Evolutionary conservation across 2,329 filamentous ascomycete genomes (phyloP).

Genomic region (Pseudocercospora crystallina): DNA sequence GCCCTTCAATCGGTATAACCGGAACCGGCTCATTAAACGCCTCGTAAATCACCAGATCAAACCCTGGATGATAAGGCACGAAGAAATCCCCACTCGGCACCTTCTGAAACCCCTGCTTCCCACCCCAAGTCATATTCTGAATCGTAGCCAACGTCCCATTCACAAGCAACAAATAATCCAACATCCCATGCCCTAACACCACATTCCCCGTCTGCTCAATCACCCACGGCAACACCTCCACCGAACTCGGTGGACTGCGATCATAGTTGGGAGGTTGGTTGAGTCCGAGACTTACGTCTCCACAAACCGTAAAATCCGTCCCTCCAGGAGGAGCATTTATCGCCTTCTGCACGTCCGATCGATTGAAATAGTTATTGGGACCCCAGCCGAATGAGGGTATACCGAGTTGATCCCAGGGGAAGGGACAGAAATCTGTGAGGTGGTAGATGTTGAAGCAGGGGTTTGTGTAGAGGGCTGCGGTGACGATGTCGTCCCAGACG

Average conservation of each 20-base stretch:
- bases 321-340: conserved; percentile 36
- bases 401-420: conserved; percentile 23
- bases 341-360: conserved; percentile 34
- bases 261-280: not conserved
- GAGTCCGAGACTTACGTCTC: conserved; percentile 19
- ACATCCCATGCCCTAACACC: conserved; percentile 28
- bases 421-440: conserved; percentile 30
- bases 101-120: conserved; percentile 28
- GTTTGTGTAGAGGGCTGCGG: conserved; percentile 32
- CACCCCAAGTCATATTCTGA: conserved; percentile 35
- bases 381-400: conserved; percentile 5
- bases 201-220: conserved; percentile 35
- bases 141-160: conserved; percentile 30
- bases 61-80: conserved; percentile 25
- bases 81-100: conserved; percentile 23
- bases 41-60: not conserved
- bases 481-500: conserved; percentile 32
- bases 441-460: conserved; percentile 36
- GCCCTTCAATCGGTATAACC: not conserved
- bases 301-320: conserved; percentile 29
- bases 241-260: conserved; percentile 1
- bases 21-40: not conserved
- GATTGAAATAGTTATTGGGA: conserved; percentile 32
- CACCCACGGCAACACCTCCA: conserved; percentile 11
- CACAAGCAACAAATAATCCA: conserved; percentile 28